phyloP scores from a whole-genome alignment of 441 rosid species.

The Erodium moschatum region DNA sequence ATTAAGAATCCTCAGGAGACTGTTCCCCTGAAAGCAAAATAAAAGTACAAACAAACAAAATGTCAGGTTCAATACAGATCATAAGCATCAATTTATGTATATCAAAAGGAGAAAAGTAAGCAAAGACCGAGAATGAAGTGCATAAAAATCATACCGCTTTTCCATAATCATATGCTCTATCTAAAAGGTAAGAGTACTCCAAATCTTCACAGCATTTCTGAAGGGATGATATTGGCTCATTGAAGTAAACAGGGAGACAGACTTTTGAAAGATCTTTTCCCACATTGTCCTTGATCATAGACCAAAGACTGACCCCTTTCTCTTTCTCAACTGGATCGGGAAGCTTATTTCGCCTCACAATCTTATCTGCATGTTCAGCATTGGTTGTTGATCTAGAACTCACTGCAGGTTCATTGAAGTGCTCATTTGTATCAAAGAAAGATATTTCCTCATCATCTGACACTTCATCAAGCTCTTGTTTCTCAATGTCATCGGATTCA shows the following conservation, averaged over 20 bases:
- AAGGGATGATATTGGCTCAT: conserved; percentile 45
- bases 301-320: conserved; percentile 47
- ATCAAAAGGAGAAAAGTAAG: too few relatives aligned
- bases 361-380: not conserved
- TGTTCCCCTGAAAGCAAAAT: conserved; percentile 42
- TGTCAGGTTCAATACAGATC: too few relatives aligned
- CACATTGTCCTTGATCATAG: conserved; percentile 48
- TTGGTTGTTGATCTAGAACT: conserved; percentile 22
- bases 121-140: conserved; percentile 17
- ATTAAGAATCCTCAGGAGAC: conserved; percentile 68
- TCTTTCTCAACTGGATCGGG: conserved; percentile 46
- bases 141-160: conserved; percentile 27
- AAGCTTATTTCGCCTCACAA: conserved; percentile 37
- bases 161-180: conserved; percentile 44
- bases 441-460: conserved; percentile 57
- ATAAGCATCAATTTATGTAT: too few relatives aligned
- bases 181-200: conserved; percentile 46
- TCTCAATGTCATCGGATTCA: conserved; percentile 78
- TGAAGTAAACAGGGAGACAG: conserved; percentile 26
- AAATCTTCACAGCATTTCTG: conserved; percentile 48
- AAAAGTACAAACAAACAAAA: too few relatives aligned
- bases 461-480: conserved; percentile 47
- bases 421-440: conserved; percentile 75
- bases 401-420: conserved; percentile 40
- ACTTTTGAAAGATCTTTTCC: conserved; percentile 46